Evolutionary conservation across 768 basidiomycete genomes (phyloP), one percentile per base, ranked within the genome.

Genomic region (Arthromyces matolae): DNA sequence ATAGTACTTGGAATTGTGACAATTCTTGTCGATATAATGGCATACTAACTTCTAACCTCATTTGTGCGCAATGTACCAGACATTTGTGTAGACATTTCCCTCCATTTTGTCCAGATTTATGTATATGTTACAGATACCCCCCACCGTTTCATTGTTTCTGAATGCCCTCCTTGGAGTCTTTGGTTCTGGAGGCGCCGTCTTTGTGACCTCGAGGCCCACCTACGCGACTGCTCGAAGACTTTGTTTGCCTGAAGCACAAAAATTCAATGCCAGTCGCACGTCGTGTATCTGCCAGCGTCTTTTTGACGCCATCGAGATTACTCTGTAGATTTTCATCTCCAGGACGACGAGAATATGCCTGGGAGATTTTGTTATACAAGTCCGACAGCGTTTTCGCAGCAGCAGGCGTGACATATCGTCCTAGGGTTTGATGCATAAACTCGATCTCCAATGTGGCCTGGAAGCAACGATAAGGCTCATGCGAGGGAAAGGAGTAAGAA

Each of bases 401-500:
- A 6, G 76, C 60, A 1, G 84, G 73, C 13, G 89, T 87, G 45
- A 97, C 88, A 63, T 95, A 94, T 56, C 89, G 84, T 24, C 85
- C 82, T 33, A 99, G 73, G 5, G 90, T 93, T 70, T 98, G 96
- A 66, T 99, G 95, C 76, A 98, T 84, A 72, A 98, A 98, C 70
- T 98, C 96, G 56, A 98, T 96, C 67, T 98, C 95, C 22, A 99
- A 83, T 4, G 96, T 98, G 12, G 96, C 96, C 93, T 97, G 63
- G 20, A 29, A 32, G 35, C n/a, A 46, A 34, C 20, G 51, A 56
- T 10, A 54, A 14, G 7, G 16, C 31, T 18, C 12, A 46, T 13
- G 39, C 34, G 49, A 38, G 42, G 23, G n/a, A 31, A 19, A 25
- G 2, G 35, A n/a, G 29, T 31, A 16, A 32, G 29, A 33, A 27